Percentiles rank a stretch among this genome's conserved stretches.
phyloP scores from a whole-genome alignment of 345 rosid species.

The Brassica nigra region DNA sequence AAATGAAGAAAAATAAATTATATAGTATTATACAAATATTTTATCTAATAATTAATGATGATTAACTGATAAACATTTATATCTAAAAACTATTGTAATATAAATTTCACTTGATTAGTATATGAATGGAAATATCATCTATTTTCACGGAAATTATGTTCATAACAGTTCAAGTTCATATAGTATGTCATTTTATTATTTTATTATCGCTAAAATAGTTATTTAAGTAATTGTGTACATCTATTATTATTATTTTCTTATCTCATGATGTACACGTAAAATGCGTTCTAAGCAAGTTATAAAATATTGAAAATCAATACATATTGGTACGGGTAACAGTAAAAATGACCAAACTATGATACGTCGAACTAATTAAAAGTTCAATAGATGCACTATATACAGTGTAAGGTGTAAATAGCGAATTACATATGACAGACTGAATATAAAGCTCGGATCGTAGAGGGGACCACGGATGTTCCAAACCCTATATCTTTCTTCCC shows the following conservation, averaged over 20 bases:
- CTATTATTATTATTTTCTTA: not conserved
- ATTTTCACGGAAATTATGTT: not conserved
- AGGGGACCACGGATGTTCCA: constrained; percentile 38
- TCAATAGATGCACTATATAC: constrained; percentile 12
- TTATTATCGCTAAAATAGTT: not conserved
- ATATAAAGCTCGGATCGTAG: constrained; percentile 42
- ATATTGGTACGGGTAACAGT: not conserved
- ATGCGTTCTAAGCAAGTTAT: constrained; percentile 4
- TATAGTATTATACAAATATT: not conserved
- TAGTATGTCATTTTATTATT: not conserved
- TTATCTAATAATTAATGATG: not conserved
- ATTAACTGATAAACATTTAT: not conserved
- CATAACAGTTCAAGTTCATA: not conserved
- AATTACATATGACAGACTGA: constrained; percentile 43
- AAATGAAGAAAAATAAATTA: not conserved
- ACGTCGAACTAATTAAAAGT: not conserved
- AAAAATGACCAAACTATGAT: not conserved
- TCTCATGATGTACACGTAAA: not conserved
- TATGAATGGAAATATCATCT: not conserved
- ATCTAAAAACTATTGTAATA: too few species aligned
- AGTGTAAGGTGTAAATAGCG: constrained; percentile 41
- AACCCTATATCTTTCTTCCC: constrained; percentile 14
- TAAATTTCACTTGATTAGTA: not conserved
- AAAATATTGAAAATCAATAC: not conserved
- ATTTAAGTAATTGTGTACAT: not conserved